phyloP scores from a whole-genome alignment of 768 basidiomycete genomes.

The Leucocoprinus birnbaumii region DNA sequence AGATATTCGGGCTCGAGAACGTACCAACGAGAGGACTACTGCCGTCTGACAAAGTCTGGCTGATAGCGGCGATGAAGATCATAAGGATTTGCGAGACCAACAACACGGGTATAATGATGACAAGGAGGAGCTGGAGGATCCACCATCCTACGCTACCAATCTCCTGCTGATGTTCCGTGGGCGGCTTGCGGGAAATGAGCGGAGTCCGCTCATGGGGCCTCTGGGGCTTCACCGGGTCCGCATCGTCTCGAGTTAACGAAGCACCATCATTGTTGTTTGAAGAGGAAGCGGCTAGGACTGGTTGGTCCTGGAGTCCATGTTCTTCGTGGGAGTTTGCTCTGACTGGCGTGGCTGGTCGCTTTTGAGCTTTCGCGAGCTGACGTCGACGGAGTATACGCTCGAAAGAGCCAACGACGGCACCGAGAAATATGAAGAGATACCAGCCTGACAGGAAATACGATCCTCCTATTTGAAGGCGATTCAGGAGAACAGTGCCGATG shows the following conservation, averaged over 20 bases:
- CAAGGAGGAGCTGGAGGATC: constrained; percentile 26
- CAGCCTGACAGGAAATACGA: constrained; percentile 57
- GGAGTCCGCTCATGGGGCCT: constrained; percentile 20
- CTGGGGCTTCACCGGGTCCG: constrained; percentile 5
- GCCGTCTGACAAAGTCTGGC: constrained; percentile 28
- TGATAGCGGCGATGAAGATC: constrained; percentile 22
- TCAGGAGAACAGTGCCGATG: constrained; percentile 32
- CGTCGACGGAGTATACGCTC: not conserved
- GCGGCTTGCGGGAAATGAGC: constrained; percentile 13
- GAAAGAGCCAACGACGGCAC: constrained; percentile 29
- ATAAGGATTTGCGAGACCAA: constrained; percentile 24
- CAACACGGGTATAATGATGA: constrained; percentile 24
- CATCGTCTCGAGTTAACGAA: not conserved
- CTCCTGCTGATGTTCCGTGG: constrained; percentile 17
- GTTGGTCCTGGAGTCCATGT: constrained; percentile 16
- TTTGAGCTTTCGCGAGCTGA: constrained; percentile 4
- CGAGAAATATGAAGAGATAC: constrained; percentile 43
- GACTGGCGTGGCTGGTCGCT: not conserved
- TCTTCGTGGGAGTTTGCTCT: constrained; percentile 13
- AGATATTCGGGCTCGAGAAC: not conserved
- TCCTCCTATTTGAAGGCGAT: constrained; percentile 39
- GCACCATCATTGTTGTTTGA: not conserved
- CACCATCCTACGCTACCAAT: constrained; percentile 24
- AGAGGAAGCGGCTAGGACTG: not conserved
- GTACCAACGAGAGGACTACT: constrained; percentile 22